Conservation (phyloP, 108 stramenopile species). For the Mayamaea pseudoterrestris region DNA sequence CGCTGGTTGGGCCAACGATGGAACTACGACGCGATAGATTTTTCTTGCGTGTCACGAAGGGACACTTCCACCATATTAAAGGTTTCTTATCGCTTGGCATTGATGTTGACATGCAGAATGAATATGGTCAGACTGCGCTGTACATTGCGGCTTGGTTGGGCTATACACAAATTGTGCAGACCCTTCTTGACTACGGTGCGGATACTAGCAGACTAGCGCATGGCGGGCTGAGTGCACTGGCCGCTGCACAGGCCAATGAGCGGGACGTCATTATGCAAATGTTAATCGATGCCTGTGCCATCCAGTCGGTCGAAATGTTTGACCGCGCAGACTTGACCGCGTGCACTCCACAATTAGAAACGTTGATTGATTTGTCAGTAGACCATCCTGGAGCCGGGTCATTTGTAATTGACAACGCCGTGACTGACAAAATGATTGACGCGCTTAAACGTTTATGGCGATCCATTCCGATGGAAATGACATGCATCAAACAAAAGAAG, state of each 20-base stretch:
- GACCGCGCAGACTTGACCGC: background rate
- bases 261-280: constrained; percentile 16
- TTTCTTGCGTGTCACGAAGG: constrained; percentile 34
- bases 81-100: constrained; percentile 53
- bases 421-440: constrained; percentile 23
- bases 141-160: constrained; percentile 66
- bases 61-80: constrained; percentile 29
- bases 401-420: constrained; percentile 42
- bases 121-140: constrained; percentile 65
- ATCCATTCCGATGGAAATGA: constrained; percentile 25
- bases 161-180: constrained; percentile 17
- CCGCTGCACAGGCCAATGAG: constrained; percentile 16
- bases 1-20: constrained; percentile 37
- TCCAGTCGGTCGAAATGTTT: background rate
- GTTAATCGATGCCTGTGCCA: constrained; percentile 6
- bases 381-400: constrained; percentile 78
- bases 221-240: constrained; percentile 36
- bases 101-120: constrained; percentile 48
- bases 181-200: constrained; percentile 48
- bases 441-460: constrained; percentile 25
- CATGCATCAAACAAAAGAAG: constrained; percentile 23
- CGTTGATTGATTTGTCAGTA: constrained; percentile 25
- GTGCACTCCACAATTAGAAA: constrained; percentile 8
- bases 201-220: constrained; percentile 32
- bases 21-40: constrained; percentile 67